Evolutionary conservation across 2,329 filamentous ascomycete species (phyloP).

Genomic region (Xylaria sp.): DNA sequence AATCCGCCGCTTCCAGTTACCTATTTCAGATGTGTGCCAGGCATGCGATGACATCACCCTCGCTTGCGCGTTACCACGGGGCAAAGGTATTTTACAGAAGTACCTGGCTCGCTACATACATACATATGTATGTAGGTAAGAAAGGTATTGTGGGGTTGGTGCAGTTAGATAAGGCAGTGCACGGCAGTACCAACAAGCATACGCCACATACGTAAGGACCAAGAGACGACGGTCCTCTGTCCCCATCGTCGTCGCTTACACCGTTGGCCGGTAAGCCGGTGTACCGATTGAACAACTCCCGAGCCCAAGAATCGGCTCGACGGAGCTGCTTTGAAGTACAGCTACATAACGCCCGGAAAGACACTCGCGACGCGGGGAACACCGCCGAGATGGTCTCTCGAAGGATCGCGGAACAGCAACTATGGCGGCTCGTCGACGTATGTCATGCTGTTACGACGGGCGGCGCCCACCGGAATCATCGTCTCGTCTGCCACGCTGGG

Average conservation of each 20-base stretch:
- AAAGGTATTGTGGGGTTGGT: background rate
- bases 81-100: background rate
- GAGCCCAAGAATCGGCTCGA: background rate
- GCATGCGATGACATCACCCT: conserved; percentile 10
- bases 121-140: background rate
- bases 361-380: background rate
- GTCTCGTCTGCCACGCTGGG: background rate
- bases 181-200: background rate
- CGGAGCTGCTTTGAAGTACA: background rate
- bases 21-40: background rate
- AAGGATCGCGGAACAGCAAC: background rate
- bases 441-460: background rate
- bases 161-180: background rate
- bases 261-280: background rate
- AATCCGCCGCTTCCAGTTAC: conserved; percentile 22
- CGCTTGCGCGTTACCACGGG: background rate
- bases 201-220: background rate
- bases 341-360: background rate
- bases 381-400: background rate
- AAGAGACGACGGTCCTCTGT: conserved; percentile 4
- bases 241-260: background rate
- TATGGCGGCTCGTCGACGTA: background rate
- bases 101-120: too few species aligned
- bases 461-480: conserved; percentile 13
- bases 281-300: background rate